Evolutionary conservation across 257 asterid genomes (phyloP).

Genomic region (Nicotiana knightiana): DNA sequence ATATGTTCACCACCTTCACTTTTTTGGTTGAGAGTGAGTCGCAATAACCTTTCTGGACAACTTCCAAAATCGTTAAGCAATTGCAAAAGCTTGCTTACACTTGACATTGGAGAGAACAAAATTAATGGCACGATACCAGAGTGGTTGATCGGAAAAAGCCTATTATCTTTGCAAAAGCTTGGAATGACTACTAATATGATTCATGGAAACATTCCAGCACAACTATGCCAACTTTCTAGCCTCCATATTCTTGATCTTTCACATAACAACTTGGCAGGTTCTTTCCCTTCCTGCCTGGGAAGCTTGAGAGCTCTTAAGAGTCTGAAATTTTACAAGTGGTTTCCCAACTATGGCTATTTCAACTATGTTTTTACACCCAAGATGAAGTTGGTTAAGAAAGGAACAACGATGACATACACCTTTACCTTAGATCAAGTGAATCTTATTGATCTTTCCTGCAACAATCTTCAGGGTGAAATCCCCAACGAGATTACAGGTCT

Average conservation of each 20-base stretch:
- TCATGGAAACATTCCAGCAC: slow-evolving; percentile 4
- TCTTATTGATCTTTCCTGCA: slow-evolving; percentile 13
- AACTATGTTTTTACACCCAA: neutral
- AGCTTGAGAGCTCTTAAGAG: neutral
- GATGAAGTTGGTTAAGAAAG: slow-evolving; percentile 13
- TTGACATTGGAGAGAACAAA: slow-evolving; percentile 27
- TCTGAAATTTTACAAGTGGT: no score
- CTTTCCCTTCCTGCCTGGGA: slow-evolving; percentile 12
- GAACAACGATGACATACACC: neutral
- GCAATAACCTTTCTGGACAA: slow-evolving; percentile 18
- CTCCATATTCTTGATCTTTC: slow-evolving; percentile 23
- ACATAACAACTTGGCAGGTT: slow-evolving; percentile 15
- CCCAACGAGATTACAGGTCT: slow-evolving; percentile 3
- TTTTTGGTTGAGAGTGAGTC: slow-evolving; percentile 3
- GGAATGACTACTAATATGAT: slow-evolving; percentile 6
- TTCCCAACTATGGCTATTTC: neutral
- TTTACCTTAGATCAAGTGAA: slow-evolving; percentile 11
- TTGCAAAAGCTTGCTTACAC: neutral
- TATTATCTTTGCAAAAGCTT: neutral
- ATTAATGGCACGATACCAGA: slow-evolving; percentile 13
- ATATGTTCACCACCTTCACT: neutral
- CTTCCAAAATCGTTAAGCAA: slow-evolving; percentile 7
- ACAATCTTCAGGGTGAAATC: neutral
- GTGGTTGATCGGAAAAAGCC: neutral
- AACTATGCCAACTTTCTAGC: slow-evolving; percentile 9